Base-by-base conservation (phyloP, 1,139 yeast species). In the Blastobotrys indianensis region DNA sequence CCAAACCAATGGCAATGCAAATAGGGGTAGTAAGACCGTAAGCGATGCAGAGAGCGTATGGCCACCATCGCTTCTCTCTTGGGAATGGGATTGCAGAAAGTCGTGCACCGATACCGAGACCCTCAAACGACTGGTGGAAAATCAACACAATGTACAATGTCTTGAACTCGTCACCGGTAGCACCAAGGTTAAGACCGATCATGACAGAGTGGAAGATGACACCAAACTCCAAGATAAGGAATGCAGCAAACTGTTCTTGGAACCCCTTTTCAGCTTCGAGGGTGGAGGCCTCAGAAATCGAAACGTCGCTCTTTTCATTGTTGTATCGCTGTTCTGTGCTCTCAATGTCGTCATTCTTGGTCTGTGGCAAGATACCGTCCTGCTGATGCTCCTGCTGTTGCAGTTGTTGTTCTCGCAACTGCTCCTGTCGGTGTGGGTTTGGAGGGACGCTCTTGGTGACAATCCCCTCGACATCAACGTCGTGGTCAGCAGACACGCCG, bases 41-140 rank as follows among this genome's bases (percentile, higher is more conserved):
- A 3, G 70, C 79, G 6, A 70, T 37, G 32, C 79, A 80, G 58
- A 82, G 66, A 1, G 76, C 46, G 76, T 82, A 81, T n/a, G 88
- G 87, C 40, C 80, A 72, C 59, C 56, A 63, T 41, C 58, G 60
- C 58, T 72, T 75, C 23, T 66, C 64, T 7, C 64, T 53, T n/a
- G 70, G 69, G 54, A 58, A 58, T 36, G 75, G 68, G 7, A 83
- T 77, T 28, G 78, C 75, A 8, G 94, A 85, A 46, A 86, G 74
- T 67, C 95, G 75, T 12, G 94, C 76, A 50, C 95, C 95, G 58
- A 86, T 72, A 61, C 95, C 95, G 45, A 86, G 74, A 51, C 97
- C 96, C 71, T 88, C 97, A 61, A 88, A 88, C 69, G 83, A 75
- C 68, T 88, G 96, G 66, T 88, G 96, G 77, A 88, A 88, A 1